Base-by-base conservation (phyloP, 768 basidiomycete species). In the Kondoa malvinella region DNA sequence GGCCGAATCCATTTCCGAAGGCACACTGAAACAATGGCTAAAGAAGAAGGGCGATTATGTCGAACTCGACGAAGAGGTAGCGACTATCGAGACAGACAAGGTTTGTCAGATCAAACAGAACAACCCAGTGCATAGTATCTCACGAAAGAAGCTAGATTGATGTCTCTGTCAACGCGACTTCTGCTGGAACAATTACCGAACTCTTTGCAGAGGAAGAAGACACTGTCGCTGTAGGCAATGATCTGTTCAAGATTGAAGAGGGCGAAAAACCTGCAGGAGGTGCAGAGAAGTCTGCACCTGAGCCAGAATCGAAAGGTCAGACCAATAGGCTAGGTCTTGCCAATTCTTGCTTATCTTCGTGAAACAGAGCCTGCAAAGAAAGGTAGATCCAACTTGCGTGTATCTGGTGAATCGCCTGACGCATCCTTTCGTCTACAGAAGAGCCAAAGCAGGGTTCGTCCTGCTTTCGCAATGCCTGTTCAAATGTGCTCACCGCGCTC, bases 61-160 rank as follows among this genome's bases (percentile, higher is more conserved):
- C 67, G 83, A 86, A 76, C 86, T 81, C 31, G 94, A 97, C 76
- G 94, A 97, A 79, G 94, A 99, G 80, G 82, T 99, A 57, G 94
- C 91, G 17, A 94, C 91, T 58, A 96, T 97, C 72, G 94, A 97
- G 80, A 99, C 94, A 4, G 94, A 99, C 82, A 96, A 97, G 87
- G 94, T 89, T 69, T 67, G n/a, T n/a, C n/a, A 80, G n/a, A 17
- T 60, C 69, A 34, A 3, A 57, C 50, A 16, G 31, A 32, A 60
- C 62, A 2, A 30, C 56, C 1, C 26, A 57, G 15, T 67, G 29
- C 26, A 32, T 14, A 58, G 60, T 67, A 65, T 14, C 3, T 4
- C 27, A 25, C 32, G 14, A 40, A 32, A 26, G 25, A 12, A 1
- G 32, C 16, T 74, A 96, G 92, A 96, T 97, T 74, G 94, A 99